Evolutionary conservation across 140 eudicot genomes (phyloP).

Genomic region (Erigeron philadelphicus): DNA sequence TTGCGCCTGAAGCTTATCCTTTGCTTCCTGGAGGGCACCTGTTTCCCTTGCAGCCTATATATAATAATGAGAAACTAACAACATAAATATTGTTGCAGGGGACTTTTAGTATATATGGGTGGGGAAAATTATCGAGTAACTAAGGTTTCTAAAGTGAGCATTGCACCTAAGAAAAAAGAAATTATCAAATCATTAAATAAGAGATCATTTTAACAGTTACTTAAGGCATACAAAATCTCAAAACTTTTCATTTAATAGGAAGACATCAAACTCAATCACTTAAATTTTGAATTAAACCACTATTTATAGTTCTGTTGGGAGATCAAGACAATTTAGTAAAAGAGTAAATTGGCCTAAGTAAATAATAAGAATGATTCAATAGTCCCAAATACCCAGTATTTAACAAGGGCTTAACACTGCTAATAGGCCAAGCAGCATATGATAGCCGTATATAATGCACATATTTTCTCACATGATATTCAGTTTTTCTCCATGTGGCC

Average conservation of each 20-base stretch:
- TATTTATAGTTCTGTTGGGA: neutral
- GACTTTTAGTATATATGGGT: conserved; percentile 11
- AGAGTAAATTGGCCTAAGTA: neutral
- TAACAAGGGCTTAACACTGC: neutral
- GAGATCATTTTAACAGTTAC: neutral
- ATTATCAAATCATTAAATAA: conserved; percentile 21
- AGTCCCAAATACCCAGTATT: conserved; percentile 1
- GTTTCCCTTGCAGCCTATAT: conserved; percentile 81
- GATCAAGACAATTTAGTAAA: conserved; percentile 6
- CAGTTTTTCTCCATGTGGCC: no score
- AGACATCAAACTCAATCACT: neutral
- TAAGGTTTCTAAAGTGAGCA: conserved; percentile 11
- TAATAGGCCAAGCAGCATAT: no score
- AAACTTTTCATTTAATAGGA: neutral
- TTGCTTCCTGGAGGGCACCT: conserved; percentile 91
- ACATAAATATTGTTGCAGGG: conserved; percentile 13
- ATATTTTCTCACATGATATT: no score
- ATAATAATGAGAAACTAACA: conserved; percentile 20
- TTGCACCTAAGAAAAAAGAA: neutral
- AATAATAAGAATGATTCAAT: neutral
- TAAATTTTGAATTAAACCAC: conserved; percentile 5
- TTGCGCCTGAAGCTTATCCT: conserved; percentile 83
- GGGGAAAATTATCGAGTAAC: neutral
- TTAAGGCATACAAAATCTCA: neutral
- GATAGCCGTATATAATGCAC: no score